Base-by-base conservation (phyloP, 257 asterid genomes). In the Nemophila menziesii region DNA sequence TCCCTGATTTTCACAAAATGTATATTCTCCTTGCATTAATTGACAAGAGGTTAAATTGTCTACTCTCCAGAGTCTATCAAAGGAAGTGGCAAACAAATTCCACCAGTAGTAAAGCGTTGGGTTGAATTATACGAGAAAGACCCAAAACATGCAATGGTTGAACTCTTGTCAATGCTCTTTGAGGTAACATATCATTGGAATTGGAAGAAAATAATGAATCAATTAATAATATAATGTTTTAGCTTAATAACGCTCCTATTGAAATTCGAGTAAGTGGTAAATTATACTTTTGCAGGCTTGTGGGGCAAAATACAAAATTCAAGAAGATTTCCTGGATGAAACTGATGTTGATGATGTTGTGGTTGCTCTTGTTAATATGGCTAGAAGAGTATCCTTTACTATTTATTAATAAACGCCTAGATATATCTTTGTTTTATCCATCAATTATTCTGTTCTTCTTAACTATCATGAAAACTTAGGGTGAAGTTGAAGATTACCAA, bases 401-500 rank as follows among this genome's bases (percentile, higher is more conserved):
- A 36, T 52, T 49, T 7, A 37, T 37, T 43, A 3, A 29, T 29
- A 2, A 7, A 29, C 36, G 8, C 36, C 12, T 29, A 13, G 36
- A 29, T 4, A 7, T 24, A 13, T 37, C 22, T 39, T 15, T 8
- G 46, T 46, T 45, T 33, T 37, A 46, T 22, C 27, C 41, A 39
- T 16, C 27, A 33, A 34, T 11, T 8, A 9, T 33, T 33, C 8
- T 38, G 39, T 64, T 73, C 75, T 57, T 33, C 85, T 75, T 65
- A 57, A 75, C 82, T 59, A 27, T 38, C 44, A 53, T 48, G 45
- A 48, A 54, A 41, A 49, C 44, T 23, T 62, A 90, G 96, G 94
- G 96, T 51, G 93, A 79, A 50, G 70, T 79, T 62, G 99, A 90
- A 72, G 99, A 90, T 68, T 82, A 74, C 65, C 99, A 85, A 59